Evolutionary conservation across 805 yeast genomes (phyloP).

Genomic region (Sugiyamaella boreocaroliniensis): DNA sequence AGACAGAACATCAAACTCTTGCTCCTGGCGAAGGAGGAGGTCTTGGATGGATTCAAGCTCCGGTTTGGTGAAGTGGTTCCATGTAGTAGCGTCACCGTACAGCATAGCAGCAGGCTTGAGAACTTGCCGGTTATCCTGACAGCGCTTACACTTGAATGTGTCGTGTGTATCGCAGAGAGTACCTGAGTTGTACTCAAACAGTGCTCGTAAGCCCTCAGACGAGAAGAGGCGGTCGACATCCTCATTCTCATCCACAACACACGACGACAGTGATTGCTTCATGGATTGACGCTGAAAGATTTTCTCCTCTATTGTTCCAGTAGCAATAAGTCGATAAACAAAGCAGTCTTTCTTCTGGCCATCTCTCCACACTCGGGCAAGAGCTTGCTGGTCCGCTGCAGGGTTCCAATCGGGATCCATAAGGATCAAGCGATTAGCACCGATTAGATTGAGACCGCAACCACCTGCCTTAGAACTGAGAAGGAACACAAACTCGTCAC

Average conservation of each 20-base stretch:
- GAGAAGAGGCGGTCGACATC: constrained; percentile 91
- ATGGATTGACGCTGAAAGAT: constrained; percentile 93
- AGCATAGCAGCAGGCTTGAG: constrained; percentile 76
- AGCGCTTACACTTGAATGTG: constrained; percentile 81
- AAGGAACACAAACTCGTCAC: constrained; percentile 79
- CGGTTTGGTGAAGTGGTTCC: constrained; percentile 81
- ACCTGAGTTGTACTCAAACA: constrained; percentile 61
- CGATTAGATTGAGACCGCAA: constrained; percentile 94
- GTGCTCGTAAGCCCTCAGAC: constrained; percentile 66
- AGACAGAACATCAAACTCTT: constrained; percentile 58
- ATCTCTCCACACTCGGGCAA: constrained; percentile 98
- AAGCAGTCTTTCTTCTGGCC: constrained; percentile 97
- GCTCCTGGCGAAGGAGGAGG: constrained; percentile 67
- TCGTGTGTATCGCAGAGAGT: constrained; percentile 89
- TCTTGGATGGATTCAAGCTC: constrained; percentile 66
- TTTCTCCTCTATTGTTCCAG: constrained; percentile 95
- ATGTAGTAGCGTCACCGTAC: constrained; percentile 94
- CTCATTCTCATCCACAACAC: constrained; percentile 94
- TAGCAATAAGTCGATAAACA: constrained; percentile 85
- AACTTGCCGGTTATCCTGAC: constrained; percentile 55
- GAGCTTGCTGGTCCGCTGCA: constrained; percentile 95
- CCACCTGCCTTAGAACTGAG: constrained; percentile 97
- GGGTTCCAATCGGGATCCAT: constrained; percentile 98
- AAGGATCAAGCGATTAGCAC: constrained; percentile 84
- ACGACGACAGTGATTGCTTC: constrained; percentile 85